Evolutionary conservation across 2,329 filamentous ascomycete genomes (phyloP).

Genomic region (Fusarium proliferatum): DNA sequence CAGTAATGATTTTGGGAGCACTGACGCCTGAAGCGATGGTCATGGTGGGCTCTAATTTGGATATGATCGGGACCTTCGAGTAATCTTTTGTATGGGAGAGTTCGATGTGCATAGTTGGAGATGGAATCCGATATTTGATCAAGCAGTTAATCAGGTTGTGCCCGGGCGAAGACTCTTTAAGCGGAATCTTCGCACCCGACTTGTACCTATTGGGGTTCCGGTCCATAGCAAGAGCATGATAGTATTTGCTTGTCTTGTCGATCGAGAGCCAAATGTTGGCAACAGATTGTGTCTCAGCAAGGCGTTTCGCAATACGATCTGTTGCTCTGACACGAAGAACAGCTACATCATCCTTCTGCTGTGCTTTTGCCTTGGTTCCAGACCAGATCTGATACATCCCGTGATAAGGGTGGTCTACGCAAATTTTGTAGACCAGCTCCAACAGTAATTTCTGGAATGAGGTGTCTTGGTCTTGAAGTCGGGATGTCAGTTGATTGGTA

Average conservation of each 20-base stretch:
- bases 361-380: conserved; percentile 74
- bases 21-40: conserved; percentile 90
- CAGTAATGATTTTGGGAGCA: conserved; percentile 92
- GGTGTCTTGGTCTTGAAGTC: conserved; percentile 76
- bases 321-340: conserved; percentile 80
- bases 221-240: conserved; percentile 73
- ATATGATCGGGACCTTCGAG: conserved; percentile 77
- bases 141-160: conserved; percentile 72
- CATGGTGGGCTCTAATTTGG: conserved; percentile 78
- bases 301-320: conserved; percentile 70
- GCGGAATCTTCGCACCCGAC: conserved; percentile 70
- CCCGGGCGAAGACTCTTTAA: conserved; percentile 74
- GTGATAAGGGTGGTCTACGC: conserved; percentile 92
- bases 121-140: conserved; percentile 77
- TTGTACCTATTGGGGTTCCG: conserved; percentile 74
- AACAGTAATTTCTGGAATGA: conserved; percentile 83
- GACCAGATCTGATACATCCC: conserved; percentile 98
- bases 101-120: conserved; percentile 87
- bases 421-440: conserved; percentile 82
- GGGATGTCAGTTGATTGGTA: conserved; percentile 97
- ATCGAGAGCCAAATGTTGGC: conserved; percentile 75
- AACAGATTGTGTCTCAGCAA: conserved; percentile 65
- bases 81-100: conserved; percentile 81
- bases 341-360: conserved; percentile 78
- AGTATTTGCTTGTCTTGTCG: conserved; percentile 76